Evolutionary conservation across 2,329 filamentous ascomycete genomes (phyloP).

Genomic region (Chaetothyriales sp.): DNA sequence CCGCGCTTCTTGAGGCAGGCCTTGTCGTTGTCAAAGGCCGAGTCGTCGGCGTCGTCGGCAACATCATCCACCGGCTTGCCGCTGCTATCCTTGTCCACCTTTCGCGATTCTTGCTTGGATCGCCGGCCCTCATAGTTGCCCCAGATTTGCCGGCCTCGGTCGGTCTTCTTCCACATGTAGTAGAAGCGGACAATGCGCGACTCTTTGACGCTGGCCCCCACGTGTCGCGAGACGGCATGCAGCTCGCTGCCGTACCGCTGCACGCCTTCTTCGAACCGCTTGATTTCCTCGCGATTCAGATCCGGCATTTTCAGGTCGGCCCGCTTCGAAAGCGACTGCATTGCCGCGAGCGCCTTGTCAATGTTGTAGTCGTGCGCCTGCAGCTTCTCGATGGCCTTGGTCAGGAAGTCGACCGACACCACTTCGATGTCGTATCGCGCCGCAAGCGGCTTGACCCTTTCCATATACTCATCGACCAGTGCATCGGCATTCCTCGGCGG

Average conservation of each 20-base stretch:
- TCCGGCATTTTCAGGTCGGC: conserved; percentile 73
- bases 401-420: conserved; percentile 72
- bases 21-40: conserved; percentile 85
- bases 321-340: conserved; percentile 54
- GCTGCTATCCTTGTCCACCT: conserved; percentile 44
- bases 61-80: conserved; percentile 81
- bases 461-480: conserved; percentile 65
- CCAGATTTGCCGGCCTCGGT: conserved; percentile 76
- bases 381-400: conserved; percentile 65
- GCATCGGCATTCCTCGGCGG: conserved; percentile 31
- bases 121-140: conserved; percentile 76
- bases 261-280: conserved; percentile 85
- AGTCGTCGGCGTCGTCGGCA: conserved; percentile 84
- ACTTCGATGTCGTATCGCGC: conserved; percentile 56
- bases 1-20: conserved; percentile 62
- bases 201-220: conserved; percentile 64
- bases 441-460: conserved; percentile 50
- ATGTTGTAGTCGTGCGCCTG: conserved; percentile 58
- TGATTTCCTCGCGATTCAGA: conserved; percentile 61
- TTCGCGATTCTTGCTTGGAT: conserved; percentile 71
- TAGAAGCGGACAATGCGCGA: conserved; percentile 81
- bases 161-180: conserved; percentile 95
- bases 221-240: conserved; percentile 66
- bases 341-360: conserved; percentile 54
- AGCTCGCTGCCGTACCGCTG: conserved; percentile 84